A percentile compares a stretch with the other conserved stretches of the same genome.
Conservation (phyloP, 306 rosid genomes). For the Lablab purpureus region DNA sequence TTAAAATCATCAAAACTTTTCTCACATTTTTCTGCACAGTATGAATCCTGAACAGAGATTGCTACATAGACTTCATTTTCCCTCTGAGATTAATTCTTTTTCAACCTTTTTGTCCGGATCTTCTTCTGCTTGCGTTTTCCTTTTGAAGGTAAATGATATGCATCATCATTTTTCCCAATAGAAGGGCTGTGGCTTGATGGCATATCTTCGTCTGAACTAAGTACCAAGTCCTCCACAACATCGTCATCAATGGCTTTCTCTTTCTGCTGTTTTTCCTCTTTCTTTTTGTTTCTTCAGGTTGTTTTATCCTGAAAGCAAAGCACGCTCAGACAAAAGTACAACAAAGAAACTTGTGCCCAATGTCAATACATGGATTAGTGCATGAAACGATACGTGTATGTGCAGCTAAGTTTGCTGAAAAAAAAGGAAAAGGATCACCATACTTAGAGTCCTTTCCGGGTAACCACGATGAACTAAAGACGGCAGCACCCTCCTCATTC, state of each 20-base stretch:
- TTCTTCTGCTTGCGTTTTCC: conserved; percentile 55
- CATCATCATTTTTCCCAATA: conserved; percentile 50
- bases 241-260: conserved; percentile 72
- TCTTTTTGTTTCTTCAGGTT: conserved; percentile 55
- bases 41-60: background rate
- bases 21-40: conserved; percentile 22
- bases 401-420: conserved; percentile 23
- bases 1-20: conserved; percentile 45
- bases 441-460: conserved; percentile 81
- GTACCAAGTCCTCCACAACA: conserved; percentile 85
- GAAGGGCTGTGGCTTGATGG: conserved; percentile 44
- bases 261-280: conserved; percentile 57
- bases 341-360: conserved; percentile 23
- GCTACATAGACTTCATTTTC: conserved; percentile 48
- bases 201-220: conserved; percentile 85
- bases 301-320: conserved; percentile 57
- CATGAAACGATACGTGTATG: background rate
- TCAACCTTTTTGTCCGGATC: conserved; percentile 47
- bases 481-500: conserved; percentile 64
- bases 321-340: conserved; percentile 26
- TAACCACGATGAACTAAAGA: conserved; percentile 88
- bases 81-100: conserved; percentile 48
- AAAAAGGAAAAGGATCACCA: conserved; percentile 30
- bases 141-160: conserved; percentile 44
- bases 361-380: conserved; percentile 13